phyloP scores from a whole-genome alignment of 2,329 filamentous ascomycete genomes.

The Diplodia sapinea region DNA sequence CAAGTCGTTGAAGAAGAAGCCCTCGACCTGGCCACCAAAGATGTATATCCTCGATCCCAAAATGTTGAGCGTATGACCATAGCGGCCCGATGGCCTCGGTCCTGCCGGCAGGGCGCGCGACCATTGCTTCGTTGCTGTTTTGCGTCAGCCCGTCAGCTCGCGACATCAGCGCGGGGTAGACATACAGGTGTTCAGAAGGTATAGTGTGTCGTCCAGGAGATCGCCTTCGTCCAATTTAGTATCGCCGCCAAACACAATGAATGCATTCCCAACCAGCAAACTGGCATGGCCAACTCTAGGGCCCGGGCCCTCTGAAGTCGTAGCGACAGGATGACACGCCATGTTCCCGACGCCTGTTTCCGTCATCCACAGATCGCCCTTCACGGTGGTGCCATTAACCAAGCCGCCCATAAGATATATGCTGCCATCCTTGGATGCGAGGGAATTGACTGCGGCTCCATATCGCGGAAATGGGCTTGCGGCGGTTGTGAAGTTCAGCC shows the following conservation, averaged over 20 bases:
- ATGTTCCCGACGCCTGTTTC: slow-evolving; percentile 83
- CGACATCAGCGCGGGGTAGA: slow-evolving; percentile 35
- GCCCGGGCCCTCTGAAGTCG: slow-evolving; percentile 90
- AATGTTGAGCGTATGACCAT: slow-evolving; percentile 96
- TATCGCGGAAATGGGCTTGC: slow-evolving; percentile 93
- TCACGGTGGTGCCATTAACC: slow-evolving; percentile 93
- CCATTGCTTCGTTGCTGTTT: slow-evolving; percentile 92
- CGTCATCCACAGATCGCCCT: slow-evolving; percentile 97
- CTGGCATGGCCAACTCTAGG: slow-evolving; percentile 94
- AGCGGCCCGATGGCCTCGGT: slow-evolving; percentile 83
- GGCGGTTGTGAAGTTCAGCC: slow-evolving; percentile 83
- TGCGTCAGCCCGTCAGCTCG: slow-evolving; percentile 39
- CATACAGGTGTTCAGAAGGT: slow-evolving; percentile 96
- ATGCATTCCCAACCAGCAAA: slow-evolving; percentile 94
- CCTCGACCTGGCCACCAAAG: slow-evolving; percentile 96
- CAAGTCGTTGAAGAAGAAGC: slow-evolving; percentile 97
- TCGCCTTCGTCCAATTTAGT: slow-evolving; percentile 96
- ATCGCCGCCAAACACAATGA: slow-evolving; percentile 98
- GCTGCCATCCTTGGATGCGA: slow-evolving; percentile 93
- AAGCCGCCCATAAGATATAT: slow-evolving; percentile 98
- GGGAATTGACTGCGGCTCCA: slow-evolving; percentile 91
- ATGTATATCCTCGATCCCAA: slow-evolving; percentile 96
- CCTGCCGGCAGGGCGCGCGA: slow-evolving; percentile 89
- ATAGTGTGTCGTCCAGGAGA: slow-evolving; percentile 90
- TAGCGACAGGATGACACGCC: slow-evolving; percentile 88